Conservation (phyloP, 2,329 filamentous ascomycete species). For the Aspergillus proliferans region DNA sequence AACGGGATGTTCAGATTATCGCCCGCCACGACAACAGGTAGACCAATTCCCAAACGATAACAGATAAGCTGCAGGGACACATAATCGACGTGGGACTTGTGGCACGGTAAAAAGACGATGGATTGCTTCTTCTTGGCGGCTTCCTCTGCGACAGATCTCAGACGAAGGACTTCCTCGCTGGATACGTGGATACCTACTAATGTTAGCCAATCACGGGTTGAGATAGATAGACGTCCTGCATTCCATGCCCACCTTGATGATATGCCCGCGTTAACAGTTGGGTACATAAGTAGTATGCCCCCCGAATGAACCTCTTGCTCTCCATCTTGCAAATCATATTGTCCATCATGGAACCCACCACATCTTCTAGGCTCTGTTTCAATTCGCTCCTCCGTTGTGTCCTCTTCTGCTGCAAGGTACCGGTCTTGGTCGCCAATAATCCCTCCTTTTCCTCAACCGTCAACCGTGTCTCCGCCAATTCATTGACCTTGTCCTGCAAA, state of each 20-base stretch:
- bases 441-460: slow-evolving; percentile 72
- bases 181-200: slow-evolving; percentile 76
- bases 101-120: slow-evolving; percentile 91
- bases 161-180: slow-evolving; percentile 80
- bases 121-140: slow-evolving; percentile 85
- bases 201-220: slow-evolving; percentile 2
- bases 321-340: slow-evolving; percentile 99
- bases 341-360: slow-evolving; percentile 81
- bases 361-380: slow-evolving; percentile 66
- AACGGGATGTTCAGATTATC: slow-evolving; percentile 95
- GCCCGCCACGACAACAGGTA: slow-evolving; percentile 88
- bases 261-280: slow-evolving; percentile 89
- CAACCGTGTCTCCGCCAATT: slow-evolving; percentile 70
- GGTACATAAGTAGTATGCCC: slow-evolving; percentile 82
- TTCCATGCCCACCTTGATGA: slow-evolving; percentile 62
- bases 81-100: slow-evolving; percentile 93
- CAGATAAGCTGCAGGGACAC: slow-evolving; percentile 92
- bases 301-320: slow-evolving; percentile 82
- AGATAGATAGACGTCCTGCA: neutral
- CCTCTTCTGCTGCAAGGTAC: slow-evolving; percentile 24
- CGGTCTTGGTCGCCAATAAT: slow-evolving; percentile 45
- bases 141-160: slow-evolving; percentile 74
- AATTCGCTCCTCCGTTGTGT: slow-evolving; percentile 50
- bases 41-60: slow-evolving; percentile 79
- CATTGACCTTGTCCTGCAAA: slow-evolving; percentile 65